Conservation (phyloP, 768 basidiomycete species). For the Amylocystis lapponica region DNA sequence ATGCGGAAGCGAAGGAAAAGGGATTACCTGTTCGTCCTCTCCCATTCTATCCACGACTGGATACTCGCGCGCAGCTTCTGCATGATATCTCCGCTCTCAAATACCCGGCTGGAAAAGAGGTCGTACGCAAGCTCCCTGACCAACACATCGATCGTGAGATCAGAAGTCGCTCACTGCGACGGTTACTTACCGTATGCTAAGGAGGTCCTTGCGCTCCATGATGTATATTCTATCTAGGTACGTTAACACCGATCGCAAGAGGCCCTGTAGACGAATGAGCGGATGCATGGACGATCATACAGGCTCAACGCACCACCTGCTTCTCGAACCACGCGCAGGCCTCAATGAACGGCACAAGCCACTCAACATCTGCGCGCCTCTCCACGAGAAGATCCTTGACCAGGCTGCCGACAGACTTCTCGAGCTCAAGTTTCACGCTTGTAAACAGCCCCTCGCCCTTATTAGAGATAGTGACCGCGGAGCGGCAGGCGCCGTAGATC, state of each 20-base stretch:
- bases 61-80: conserved; percentile 41
- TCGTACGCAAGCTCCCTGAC: conserved; percentile 47
- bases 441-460: conserved; percentile 56
- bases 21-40: conserved; percentile 40
- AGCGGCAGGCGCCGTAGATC: conserved; percentile 53
- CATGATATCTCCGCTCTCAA: conserved; percentile 41
- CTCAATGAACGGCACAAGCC: conserved; percentile 53
- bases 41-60: conserved; percentile 45
- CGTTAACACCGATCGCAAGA: conserved; percentile 59
- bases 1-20: conserved; percentile 1
- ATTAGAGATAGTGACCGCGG: conserved; percentile 45
- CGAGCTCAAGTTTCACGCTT: conserved; percentile 52
- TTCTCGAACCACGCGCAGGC: conserved; percentile 59
- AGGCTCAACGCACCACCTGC: conserved; percentile 46
- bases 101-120: conserved; percentile 45
- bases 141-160: background rate
- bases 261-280: conserved; percentile 31
- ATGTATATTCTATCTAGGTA: conserved; percentile 71
- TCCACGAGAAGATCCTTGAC: conserved; percentile 31
- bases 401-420: conserved; percentile 43
- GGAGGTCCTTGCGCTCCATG: conserved; percentile 29
- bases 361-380: conserved; percentile 33
- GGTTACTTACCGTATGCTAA: conserved; percentile 40
- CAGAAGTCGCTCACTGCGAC: background rate
- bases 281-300: no score